Conservation (phyloP, 1,284 basidiomycete genomes). For the Ceratobasidium sp. region DNA sequence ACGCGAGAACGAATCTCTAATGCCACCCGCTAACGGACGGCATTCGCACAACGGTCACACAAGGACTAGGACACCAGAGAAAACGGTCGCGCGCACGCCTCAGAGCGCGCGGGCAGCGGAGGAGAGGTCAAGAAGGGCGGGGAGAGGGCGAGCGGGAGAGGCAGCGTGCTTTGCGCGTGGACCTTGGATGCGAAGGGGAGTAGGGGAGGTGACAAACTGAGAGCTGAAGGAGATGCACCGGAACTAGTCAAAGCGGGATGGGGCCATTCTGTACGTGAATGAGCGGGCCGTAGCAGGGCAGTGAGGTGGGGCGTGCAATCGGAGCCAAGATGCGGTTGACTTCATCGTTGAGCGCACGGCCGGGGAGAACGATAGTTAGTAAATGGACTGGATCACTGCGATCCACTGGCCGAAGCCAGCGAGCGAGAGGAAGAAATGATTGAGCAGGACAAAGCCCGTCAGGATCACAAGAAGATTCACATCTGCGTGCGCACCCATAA, state of each 20-base stretch:
- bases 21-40: conserved; percentile 38
- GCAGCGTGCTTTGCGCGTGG: conserved; percentile 32
- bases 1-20: conserved; percentile 43
- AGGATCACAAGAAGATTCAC: conserved; percentile 23
- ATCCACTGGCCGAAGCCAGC: conserved; percentile 37
- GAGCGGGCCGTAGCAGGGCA: conserved; percentile 32
- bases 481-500: conserved; percentile 23
- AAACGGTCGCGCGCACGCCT: conserved; percentile 22
- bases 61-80: conserved; percentile 18
- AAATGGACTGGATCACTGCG: conserved; percentile 10
- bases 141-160: conserved; percentile 15
- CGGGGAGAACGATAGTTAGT: conserved; percentile 18
- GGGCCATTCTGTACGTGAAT: conserved; percentile 37
- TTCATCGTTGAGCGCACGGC: conserved; percentile 14
- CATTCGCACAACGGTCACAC: conserved; percentile 39
- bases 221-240: conserved; percentile 26
- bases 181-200: conserved; percentile 2
- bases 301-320: conserved; percentile 3
- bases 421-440: conserved; percentile 30
- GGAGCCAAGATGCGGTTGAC: conserved; percentile 22
- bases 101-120: conserved; percentile 26
- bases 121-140: conserved; percentile 7
- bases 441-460: conserved; percentile 30
- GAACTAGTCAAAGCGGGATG: conserved; percentile 16
- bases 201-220: neutral